These are phyloP conservation scores for Paracamarosporium sp. DNA, from an alignment of 2,329 filamentous ascomycete genomes.

Conservation along the genomic window DNA sequence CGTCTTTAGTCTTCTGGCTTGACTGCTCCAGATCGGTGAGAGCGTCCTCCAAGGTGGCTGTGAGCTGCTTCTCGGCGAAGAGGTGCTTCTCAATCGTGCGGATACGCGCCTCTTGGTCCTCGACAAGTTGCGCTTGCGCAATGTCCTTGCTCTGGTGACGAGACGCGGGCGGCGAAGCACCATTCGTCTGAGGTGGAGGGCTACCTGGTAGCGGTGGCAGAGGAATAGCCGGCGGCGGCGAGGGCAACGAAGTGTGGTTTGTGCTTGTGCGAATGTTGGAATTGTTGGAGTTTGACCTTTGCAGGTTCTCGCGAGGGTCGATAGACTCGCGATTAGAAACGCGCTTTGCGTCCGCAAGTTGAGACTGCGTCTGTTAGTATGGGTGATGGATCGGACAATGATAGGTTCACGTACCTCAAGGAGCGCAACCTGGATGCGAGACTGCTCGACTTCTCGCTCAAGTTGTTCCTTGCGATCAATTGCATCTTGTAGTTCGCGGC, in stretches of 20 bases:
- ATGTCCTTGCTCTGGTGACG: slow-evolving; percentile 84
- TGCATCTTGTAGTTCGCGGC: slow-evolving; percentile 50
- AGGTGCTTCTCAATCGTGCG: slow-evolving; percentile 96
- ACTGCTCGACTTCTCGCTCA: slow-evolving; percentile 75
- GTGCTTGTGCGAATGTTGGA: slow-evolving; percentile 84
- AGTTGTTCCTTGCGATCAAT: slow-evolving; percentile 52
- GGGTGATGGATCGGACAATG: background rate
- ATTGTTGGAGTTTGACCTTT: slow-evolving; percentile 64
- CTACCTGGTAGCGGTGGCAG: slow-evolving; percentile 81
- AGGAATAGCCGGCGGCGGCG: slow-evolving; percentile 94
- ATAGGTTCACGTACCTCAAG: slow-evolving; percentile 71
- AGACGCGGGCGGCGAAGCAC: slow-evolving; percentile 65
- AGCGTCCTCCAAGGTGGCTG: slow-evolving; percentile 92
- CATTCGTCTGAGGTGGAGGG: slow-evolving; percentile 55
- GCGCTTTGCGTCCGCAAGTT: slow-evolving; percentile 65
- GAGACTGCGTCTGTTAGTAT: slow-evolving; percentile 57
- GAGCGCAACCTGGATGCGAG: slow-evolving; percentile 73
- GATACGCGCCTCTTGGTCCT: slow-evolving; percentile 95
- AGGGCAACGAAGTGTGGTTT: slow-evolving; percentile 84
- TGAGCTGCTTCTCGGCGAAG: slow-evolving; percentile 94
- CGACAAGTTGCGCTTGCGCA: slow-evolving; percentile 78
- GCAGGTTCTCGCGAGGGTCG: slow-evolving; percentile 56
- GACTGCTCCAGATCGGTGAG: slow-evolving; percentile 92
- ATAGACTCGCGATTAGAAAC: slow-evolving; percentile 54
- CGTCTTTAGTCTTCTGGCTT: slow-evolving; percentile 87